Conservation (phyloP, 2,329 filamentous ascomycete genomes). For the Rutstroemia sydowiana region DNA sequence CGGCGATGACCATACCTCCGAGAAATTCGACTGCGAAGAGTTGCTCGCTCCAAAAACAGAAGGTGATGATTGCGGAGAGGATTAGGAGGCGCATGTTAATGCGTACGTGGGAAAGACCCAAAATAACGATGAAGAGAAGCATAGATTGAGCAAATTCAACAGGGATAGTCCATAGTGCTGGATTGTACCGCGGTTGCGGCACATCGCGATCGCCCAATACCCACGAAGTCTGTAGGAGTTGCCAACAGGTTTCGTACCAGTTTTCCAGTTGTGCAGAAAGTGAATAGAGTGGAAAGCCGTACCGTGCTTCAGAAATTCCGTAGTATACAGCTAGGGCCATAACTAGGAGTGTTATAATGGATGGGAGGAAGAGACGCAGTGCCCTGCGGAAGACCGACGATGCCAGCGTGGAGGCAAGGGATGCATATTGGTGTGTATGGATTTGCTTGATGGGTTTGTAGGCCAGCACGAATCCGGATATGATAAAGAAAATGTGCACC, state of each 20-base stretch:
- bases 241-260: conserved; percentile 36
- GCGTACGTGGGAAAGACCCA: conserved; percentile 23
- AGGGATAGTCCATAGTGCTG: conserved; percentile 29
- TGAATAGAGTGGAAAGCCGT: conserved; percentile 31
- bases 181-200: conserved; percentile 22
- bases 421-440: conserved; percentile 33
- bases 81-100: conserved; percentile 21
- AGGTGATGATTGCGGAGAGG: conserved; percentile 18
- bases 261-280: conserved; percentile 34
- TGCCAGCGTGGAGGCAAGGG: conserved; percentile 35
- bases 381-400: conserved; percentile 42
- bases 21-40: conserved; percentile 36
- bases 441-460: conserved; percentile 38
- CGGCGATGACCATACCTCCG: conserved; percentile 39
- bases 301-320: conserved; percentile 39
- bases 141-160: conserved; percentile 28
- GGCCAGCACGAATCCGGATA: conserved; percentile 42
- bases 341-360: conserved; percentile 36
- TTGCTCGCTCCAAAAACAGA: conserved; percentile 25
- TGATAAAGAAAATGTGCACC: conserved; percentile 46
- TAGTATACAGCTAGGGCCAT: conserved; percentile 39
- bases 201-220: conserved; percentile 14
- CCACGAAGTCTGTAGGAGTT: conserved; percentile 24
- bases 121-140: conserved; percentile 24
- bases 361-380: conserved; percentile 40